Evolutionary conservation across 441 rosid species (phyloP), one percentile per base, ranked within the genome.

Genomic region (Brassica balearica): DNA sequence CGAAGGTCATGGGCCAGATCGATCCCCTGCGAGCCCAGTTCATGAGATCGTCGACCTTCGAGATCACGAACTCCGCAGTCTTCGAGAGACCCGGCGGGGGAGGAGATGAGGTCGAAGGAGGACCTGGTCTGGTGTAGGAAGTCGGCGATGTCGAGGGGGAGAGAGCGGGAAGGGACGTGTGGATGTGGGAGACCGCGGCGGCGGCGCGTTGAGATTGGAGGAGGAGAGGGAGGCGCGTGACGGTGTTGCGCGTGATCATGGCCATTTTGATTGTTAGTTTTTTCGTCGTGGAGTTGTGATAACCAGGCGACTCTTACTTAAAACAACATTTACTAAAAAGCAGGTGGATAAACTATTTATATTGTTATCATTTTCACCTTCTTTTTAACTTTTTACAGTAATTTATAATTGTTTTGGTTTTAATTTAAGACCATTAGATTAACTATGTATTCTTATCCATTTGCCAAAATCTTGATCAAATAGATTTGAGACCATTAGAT

Each of bases 1-100:
- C 98, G 62, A 95, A 95, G 43, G 99, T 93, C 98, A 95, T 95
- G 69, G 99, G 98, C 99, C 99, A 95, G 80, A 95, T 88, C 80
- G 98, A 95, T 1, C 98, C 98, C 2, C 94, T 88, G 29, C 97
- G 96, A 56, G 96, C 94, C 91, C 92, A 93, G 82, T 95, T 95
- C 84, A 95, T 71, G 76, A 95, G 94, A 80, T 93, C 97, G 65
- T 95, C 99, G 6, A 95, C 97, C 81, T 93, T 95, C 1, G 97
- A 92, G 82, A 95, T 90, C 75, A 93, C 99, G 60, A 43, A 95
- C 75, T 95, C 98, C 17, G 97, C 99, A 15, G 92, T 14, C 92
- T 95, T 95, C 2, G 98, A 89, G 19, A 95, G 79, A 7, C 96
- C 96, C 0, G 86, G 20, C 20, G 88, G 88, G 48, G 83, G 86